Conservation (phyloP, 345 rosid species). For the Gossypium thurberi region DNA sequence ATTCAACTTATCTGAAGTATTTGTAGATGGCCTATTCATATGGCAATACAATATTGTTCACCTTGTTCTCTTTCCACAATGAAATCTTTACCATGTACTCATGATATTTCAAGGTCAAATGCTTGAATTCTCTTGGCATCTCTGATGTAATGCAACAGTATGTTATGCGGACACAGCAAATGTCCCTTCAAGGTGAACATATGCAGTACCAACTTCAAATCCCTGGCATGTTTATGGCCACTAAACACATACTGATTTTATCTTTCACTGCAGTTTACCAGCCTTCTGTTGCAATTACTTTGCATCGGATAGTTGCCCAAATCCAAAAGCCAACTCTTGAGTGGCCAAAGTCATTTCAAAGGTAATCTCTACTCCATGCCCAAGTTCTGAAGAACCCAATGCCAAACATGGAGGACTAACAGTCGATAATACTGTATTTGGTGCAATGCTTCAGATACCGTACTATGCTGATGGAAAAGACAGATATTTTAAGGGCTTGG, state of each 20-base stretch:
- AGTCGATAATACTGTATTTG: slow-evolving; percentile 18
- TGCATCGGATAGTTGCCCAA: slow-evolving; percentile 70
- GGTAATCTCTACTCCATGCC: slow-evolving; percentile 38
- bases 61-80: slow-evolving; percentile 14
- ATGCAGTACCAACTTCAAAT: background rate
- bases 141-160: slow-evolving; percentile 70
- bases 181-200: slow-evolving; percentile 60
- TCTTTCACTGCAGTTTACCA: slow-evolving; percentile 54
- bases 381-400: background rate
- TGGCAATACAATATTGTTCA: slow-evolving; percentile 13
- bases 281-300: slow-evolving; percentile 51
- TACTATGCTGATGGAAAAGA: slow-evolving; percentile 55
- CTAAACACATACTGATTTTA: background rate
- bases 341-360: slow-evolving; percentile 88
- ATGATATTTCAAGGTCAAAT: slow-evolving; percentile 47
- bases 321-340: slow-evolving; percentile 74
- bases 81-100: slow-evolving; percentile 18
- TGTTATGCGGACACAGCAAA: slow-evolving; percentile 63
- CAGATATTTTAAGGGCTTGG: slow-evolving; percentile 67
- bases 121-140: slow-evolving; percentile 63
- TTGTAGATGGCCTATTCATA: slow-evolving; percentile 11
- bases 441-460: slow-evolving; percentile 52
- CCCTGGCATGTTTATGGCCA: background rate
- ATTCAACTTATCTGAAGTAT: slow-evolving; percentile 2
- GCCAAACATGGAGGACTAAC: slow-evolving; percentile 5